Conservation (phyloP, 2,329 filamentous ascomycete genomes). For the Epichloe festucae region DNA sequence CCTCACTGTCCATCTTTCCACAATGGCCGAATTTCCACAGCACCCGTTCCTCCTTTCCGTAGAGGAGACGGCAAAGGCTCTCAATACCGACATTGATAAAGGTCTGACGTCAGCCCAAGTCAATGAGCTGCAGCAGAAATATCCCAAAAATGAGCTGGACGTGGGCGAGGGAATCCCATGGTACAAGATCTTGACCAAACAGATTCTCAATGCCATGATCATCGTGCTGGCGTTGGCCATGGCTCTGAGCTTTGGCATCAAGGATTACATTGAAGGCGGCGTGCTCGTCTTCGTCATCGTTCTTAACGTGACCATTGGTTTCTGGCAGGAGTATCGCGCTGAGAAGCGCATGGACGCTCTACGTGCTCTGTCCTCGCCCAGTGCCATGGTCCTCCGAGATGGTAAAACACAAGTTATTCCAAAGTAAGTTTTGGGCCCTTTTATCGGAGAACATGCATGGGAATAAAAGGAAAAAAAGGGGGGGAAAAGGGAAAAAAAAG, state of each 20-base stretch:
- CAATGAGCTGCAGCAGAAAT: slow-evolving; percentile 40
- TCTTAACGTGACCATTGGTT: slow-evolving; percentile 57
- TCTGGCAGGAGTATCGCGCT: slow-evolving; percentile 50
- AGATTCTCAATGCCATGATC: slow-evolving; percentile 68
- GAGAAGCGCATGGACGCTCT: slow-evolving; percentile 56
- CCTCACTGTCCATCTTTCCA: slow-evolving; percentile 8
- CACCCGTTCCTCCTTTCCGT: slow-evolving; percentile 50
- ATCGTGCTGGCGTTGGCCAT: slow-evolving; percentile 65
- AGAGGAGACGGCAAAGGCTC: slow-evolving; percentile 47
- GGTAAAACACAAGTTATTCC: slow-evolving; percentile 44
- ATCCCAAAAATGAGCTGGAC: slow-evolving; percentile 58
- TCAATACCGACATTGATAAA: slow-evolving; percentile 51
- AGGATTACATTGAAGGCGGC: slow-evolving; percentile 54
- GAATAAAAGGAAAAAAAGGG: not conserved
- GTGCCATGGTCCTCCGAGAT: slow-evolving; percentile 47
- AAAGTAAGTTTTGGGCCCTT: slow-evolving; percentile 30
- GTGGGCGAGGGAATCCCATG: slow-evolving; percentile 53
- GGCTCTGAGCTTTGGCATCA: slow-evolving; percentile 54
- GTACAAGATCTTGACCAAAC: slow-evolving; percentile 61
- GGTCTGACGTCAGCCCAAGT: slow-evolving; percentile 52
- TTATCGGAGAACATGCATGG: not conserved
- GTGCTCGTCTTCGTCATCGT: slow-evolving; percentile 55
- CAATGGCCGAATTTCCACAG: slow-evolving; percentile 31
- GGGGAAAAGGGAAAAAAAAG: not conserved
- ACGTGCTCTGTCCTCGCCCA: slow-evolving; percentile 48